Evolutionary conservation across 495 filamentous ascomycete species (phyloP), one percentile per base, ranked within the genome.

Genomic region (Neurospora pannonica): DNA sequence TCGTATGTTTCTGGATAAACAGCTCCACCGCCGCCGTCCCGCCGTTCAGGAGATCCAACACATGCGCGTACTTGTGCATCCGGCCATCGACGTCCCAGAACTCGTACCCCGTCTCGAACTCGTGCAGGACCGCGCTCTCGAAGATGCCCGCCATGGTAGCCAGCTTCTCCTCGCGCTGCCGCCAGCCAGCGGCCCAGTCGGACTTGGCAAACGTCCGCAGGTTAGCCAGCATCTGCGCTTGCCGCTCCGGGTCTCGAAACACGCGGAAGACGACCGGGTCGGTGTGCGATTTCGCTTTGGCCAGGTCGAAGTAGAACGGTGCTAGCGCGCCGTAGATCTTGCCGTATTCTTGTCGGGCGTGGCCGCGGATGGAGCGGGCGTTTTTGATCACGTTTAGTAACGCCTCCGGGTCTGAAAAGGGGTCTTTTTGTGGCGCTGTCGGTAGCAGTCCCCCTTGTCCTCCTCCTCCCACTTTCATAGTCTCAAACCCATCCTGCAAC

Each of bases 61-160:
- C 92, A 75, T 94, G 89, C 11, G 94, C 94, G 83, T 97, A 98
- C 81, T 92, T 89, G 72, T 88, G 89, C 94, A 97, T 97, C 43
- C 89, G 87, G 13, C 93, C 94, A 77, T 97, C 92, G 71, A 97
- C 89, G 82, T 99, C 95, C 79, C 91, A 91, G n/a, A 89, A 89
- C 80, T 97, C 93, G 75, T 94, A 94, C 5, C 93, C 97, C 75
- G 92, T 92, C 80, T 97, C 93, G 78, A 98, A 98, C 81, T 98
- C 95, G 71, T 92, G 88, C 71, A 97, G 82, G 9, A 95, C 95
- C 4, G 94, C 93, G 72, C 91, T 94, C 82, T 98, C 95, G 77
- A 99, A 98, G 76, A 95, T 92, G 36, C 87, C 87, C 60, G 92
- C 86, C 85, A 96, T 93, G n/a, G 83, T 84, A 24, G 89, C 86